Conservation (phyloP, 2,329 filamentous ascomycete genomes). For the Colletotrichum karsti region DNA sequence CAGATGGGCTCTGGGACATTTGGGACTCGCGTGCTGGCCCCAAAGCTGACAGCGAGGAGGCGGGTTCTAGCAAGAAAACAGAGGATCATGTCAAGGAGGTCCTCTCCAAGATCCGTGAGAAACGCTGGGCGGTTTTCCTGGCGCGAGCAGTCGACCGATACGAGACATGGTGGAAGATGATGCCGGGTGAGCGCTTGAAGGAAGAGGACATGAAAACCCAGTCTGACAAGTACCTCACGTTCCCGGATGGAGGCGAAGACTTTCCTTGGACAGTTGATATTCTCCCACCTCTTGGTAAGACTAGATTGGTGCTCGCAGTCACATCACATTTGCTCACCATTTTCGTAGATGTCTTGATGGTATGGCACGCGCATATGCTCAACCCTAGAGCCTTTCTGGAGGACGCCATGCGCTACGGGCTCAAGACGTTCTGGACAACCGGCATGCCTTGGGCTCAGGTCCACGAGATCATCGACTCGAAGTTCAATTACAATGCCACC, state of each 20-base stretch:
- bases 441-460: conserved; percentile 74
- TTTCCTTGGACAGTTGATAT: conserved; percentile 47
- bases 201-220: conserved; percentile 44
- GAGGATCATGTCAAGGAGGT: conserved; percentile 42
- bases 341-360: conserved; percentile 74
- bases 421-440: conserved; percentile 64
- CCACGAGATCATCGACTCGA: conserved; percentile 64
- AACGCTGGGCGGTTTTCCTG: conserved; percentile 77
- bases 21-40: conserved; percentile 52
- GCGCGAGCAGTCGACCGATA: conserved; percentile 75
- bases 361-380: conserved; percentile 82
- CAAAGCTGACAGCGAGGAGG: not conserved
- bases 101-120: conserved; percentile 69
- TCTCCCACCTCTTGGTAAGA: conserved; percentile 68
- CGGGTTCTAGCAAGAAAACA: conserved; percentile 32
- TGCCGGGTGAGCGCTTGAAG: conserved; percentile 39
- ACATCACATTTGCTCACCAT: not conserved
- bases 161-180: conserved; percentile 67
- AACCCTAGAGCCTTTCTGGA: conserved; percentile 80
- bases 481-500: conserved; percentile 64
- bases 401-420: conserved; percentile 70
- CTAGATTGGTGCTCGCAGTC: not conserved
- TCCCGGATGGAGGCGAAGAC: conserved; percentile 38
- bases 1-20: conserved; percentile 73
- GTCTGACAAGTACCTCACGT: conserved; percentile 39